Percentiles rank a stretch among this genome's conserved stretches.
Evolutionary conservation across 495 filamentous ascomycete genomes (phyloP).

Genomic region (Podospora bellae-mahoneyi): DNA sequence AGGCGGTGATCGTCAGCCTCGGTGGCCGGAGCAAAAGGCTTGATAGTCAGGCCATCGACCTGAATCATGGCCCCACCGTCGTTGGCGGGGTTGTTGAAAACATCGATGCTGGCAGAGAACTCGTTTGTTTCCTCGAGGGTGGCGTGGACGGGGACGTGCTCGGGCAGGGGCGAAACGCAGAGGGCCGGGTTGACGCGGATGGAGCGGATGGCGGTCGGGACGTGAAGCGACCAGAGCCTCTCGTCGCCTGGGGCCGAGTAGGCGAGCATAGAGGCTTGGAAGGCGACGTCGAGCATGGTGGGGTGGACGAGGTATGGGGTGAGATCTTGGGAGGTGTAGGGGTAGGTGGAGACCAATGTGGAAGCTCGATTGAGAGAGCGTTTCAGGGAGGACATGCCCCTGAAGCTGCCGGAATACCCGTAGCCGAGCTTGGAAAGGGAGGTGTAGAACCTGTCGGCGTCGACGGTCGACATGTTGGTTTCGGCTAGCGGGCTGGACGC

Average conservation of each 20-base stretch:
- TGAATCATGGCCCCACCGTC: not conserved
- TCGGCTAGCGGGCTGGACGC: not conserved
- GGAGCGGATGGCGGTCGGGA: constrained; percentile 25
- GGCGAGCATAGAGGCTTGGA: constrained; percentile 31
- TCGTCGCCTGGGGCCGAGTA: constrained; percentile 25
- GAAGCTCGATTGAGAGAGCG: not conserved
- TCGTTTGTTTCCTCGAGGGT: too few relatives aligned
- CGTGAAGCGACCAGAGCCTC: constrained; percentile 19
- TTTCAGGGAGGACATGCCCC: not conserved
- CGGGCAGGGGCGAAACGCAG: constrained; percentile 19
- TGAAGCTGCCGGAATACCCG: not conserved
- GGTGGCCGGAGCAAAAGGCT: not conserved
- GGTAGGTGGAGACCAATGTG: not conserved
- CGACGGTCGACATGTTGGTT: not conserved
- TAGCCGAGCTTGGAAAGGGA: not conserved
- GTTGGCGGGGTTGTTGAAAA: not conserved
- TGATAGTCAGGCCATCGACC: not conserved
- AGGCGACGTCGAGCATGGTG: constrained; percentile 27
- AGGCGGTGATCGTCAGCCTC: not conserved
- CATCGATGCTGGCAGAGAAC: too few relatives aligned
- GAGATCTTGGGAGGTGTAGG: not conserved
- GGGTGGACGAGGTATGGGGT: constrained; percentile 29
- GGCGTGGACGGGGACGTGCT: constrained; percentile 18
- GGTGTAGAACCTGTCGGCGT: not conserved
- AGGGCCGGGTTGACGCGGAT: constrained; percentile 22